Base-by-base conservation (phyloP, 2,329 filamentous ascomycete genomes). In the Pseudocercospora macadamiae region DNA sequence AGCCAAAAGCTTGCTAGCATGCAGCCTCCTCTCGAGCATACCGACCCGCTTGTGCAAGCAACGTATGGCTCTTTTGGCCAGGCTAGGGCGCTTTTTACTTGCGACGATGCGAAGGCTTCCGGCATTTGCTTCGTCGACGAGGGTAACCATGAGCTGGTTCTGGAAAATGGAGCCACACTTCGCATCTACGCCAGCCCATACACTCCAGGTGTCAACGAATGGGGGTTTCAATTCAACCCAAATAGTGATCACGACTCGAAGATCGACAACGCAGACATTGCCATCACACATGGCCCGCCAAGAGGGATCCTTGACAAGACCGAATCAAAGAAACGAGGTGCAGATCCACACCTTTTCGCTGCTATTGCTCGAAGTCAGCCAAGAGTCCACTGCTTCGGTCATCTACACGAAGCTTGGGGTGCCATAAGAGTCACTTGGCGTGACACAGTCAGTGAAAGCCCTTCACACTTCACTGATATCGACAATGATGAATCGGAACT, bases 201-300 rank as follows among this genome's bases (percentile, higher is more conserved):
- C 61, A 80, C 81, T 60, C 84, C 85, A 1, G 85, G 69, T 80
- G 74, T 64, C 65, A 77, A 60, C 83, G 79, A 59, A 5, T 66
- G 63, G 68, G 84, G 80, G 2, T 87, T 86, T 66, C 77, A 78
- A 2, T 86, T 86, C 64, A 66, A 71, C 1, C 75, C 76, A 14
- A 48, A 75, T 30, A 67, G 80, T 54, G 83, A 86, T 63, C 76
- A 71, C 73, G 1, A 37, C 66, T 4, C 67, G 73, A 10, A 60
- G 37, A 4, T 66, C 56, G 65, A 66, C 7, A 73, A 72, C 65
- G 16, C 85, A 19, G 84, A 87, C 67, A 76, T 88, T 6, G 75
- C 86, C 62, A 77, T 87, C 66, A 87, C 85, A 0, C 86, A 88
- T 66, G 85, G 85, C 0, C 85, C 85, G 2, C 84, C 85, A 0